phyloP scores from a whole-genome alignment of 768 basidiomycete species.

The Amanita exitialis region DNA sequence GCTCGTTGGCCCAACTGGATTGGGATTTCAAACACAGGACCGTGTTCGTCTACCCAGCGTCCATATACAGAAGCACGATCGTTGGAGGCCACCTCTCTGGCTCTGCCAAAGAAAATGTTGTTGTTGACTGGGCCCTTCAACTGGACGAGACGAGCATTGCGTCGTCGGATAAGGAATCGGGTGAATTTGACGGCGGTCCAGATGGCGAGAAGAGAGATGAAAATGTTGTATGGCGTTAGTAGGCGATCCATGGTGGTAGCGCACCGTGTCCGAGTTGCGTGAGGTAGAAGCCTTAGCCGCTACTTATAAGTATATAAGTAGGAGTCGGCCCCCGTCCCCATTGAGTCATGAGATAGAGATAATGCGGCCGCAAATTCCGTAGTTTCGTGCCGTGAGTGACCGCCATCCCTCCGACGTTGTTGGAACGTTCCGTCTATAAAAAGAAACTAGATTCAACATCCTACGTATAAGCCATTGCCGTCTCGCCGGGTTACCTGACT shows the following conservation, averaged over 20 bases:
- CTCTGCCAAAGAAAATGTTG: constrained; percentile 32
- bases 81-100: constrained; percentile 17
- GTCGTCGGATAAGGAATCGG: background rate
- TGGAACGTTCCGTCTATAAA: too few species aligned
- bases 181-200: background rate
- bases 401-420: too few species aligned
- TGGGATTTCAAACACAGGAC: constrained; percentile 32
- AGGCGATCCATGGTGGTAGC: background rate
- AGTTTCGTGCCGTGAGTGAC: too few species aligned
- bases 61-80: constrained; percentile 28
- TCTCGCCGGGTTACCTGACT: too few species aligned
- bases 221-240: background rate
- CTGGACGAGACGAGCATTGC: constrained; percentile 14
- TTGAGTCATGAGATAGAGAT: too few species aligned
- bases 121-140: constrained; percentile 32
- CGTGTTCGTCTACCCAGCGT: constrained; percentile 37
- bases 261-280: background rate
- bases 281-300: too few species aligned
- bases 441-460: too few species aligned
- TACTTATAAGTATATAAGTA: too few species aligned
- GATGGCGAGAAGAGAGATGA: background rate
- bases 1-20: constrained; percentile 20
- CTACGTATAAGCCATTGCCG: too few species aligned
- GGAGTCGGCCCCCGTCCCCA: too few species aligned
- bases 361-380: too few species aligned